These are phyloP conservation scores for Colletotrichum phormii DNA, from an alignment of 2,329 filamentous ascomycete genomes.

Conservation along the genomic window DNA sequence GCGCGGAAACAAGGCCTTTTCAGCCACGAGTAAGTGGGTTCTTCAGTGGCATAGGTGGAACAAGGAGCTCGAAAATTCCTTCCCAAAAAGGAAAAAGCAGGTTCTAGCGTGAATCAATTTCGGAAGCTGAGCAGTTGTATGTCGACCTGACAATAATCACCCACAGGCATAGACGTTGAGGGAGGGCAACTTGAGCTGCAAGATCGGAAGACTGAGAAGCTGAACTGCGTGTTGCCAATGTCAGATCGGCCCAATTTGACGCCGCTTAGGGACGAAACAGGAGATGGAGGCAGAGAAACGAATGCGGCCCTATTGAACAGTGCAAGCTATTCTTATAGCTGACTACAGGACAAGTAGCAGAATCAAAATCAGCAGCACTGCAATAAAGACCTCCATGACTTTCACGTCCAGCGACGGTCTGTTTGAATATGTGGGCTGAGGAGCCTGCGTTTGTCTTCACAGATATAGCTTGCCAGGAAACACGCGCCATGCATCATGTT, in stretches of 20 bases:
- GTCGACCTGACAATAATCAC: neutral
- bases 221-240: neutral
- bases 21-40: no score
- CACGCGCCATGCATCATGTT: neutral
- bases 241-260: conserved; percentile 24
- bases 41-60: neutral
- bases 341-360: neutral
- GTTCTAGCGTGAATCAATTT: neutral
- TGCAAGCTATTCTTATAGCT: neutral
- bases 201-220: neutral
- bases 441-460: neutral
- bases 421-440: neutral
- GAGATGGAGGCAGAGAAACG: neutral
- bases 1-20: no score
- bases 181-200: neutral
- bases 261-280: neutral
- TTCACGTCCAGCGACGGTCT: neutral
- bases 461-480: neutral
- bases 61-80: neutral
- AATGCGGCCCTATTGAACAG: neutral
- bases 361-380: neutral
- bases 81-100: neutral
- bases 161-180: neutral
- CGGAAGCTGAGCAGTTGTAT: neutral
- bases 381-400: neutral